These are phyloP conservation scores for Pilobolus umbonatus DNA, from an alignment of 192 early-diverging fungal genomes.

Conservation along the genomic window DNA sequence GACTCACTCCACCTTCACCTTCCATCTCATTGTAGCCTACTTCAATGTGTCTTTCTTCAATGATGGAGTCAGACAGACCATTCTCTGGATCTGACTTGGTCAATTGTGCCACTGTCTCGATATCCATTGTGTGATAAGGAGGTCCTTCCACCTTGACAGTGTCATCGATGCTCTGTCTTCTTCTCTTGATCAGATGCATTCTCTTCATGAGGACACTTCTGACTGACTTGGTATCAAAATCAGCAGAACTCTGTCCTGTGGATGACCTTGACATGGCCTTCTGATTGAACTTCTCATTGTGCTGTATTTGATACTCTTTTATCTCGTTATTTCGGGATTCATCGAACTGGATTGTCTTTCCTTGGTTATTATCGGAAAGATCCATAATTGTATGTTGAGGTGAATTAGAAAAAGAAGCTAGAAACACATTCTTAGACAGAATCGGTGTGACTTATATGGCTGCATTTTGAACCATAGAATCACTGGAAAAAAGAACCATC, in stretches of 20 bases:
- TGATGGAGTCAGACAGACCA: conserved; percentile 47
- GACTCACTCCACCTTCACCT: conserved; percentile 62
- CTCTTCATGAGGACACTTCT: conserved; percentile 26
- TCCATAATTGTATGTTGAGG: too few relatives aligned
- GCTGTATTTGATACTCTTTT: conserved; percentile 11
- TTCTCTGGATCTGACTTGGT: conserved; percentile 32
- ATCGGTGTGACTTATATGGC: too few relatives aligned
- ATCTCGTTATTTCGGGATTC: conserved; percentile 9
- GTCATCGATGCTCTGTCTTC: conserved; percentile 11
- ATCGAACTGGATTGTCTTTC: conserved; percentile 10
- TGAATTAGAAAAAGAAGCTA: too few relatives aligned
- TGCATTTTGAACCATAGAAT: too few relatives aligned
- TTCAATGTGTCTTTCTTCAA: conserved; percentile 31
- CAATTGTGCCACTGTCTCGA: conserved; percentile 24
- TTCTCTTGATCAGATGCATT: conserved; percentile 27
- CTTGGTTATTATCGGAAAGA: background rate
- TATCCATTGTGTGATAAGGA: conserved; percentile 32
- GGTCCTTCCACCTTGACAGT: conserved; percentile 19
- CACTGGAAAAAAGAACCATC: too few relatives aligned
- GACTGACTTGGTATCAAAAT: conserved; percentile 24
- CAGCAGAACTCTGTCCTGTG: conserved; percentile 15
- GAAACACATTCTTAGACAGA: too few relatives aligned
- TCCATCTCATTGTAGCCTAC: conserved; percentile 63
- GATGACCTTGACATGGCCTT: conserved; percentile 10
- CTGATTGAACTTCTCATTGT: conserved; percentile 13